phyloP scores from a whole-genome alignment of 176 grass and related monocot genomes.

The Ananas comosus region DNA sequence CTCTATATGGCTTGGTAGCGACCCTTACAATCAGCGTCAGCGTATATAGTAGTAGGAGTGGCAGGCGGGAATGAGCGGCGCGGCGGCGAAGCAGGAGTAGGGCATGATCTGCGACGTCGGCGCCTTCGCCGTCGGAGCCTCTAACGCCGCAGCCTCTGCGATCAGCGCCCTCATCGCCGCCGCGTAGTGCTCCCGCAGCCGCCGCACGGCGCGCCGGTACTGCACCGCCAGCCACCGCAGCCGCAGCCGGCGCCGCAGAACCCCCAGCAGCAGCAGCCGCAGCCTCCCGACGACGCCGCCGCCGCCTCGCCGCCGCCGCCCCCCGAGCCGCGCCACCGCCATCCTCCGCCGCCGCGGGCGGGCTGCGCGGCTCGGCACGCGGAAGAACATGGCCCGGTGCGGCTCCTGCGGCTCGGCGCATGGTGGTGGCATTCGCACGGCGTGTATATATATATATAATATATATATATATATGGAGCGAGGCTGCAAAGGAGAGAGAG shows the following conservation, averaged over 20 bases:
- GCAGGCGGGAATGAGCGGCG: not conserved
- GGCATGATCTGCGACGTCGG: slow-evolving; percentile 9
- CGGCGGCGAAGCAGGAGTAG: not conserved
- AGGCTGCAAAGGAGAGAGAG: no score
- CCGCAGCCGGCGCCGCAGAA: slow-evolving; percentile 28
- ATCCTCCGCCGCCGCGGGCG: no score
- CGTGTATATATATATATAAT: no score
- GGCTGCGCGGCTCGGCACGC: no score
- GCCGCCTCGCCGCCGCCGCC: slow-evolving; percentile 50
- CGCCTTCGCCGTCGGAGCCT: slow-evolving; percentile 1
- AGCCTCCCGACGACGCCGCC: slow-evolving; percentile 31
- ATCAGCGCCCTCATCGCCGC: slow-evolving; percentile 14
- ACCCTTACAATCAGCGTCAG: not conserved
- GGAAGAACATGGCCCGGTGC: no score
- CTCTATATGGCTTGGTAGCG: no score
- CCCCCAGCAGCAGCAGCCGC: slow-evolving; percentile 53
- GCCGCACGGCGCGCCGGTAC: slow-evolving; percentile 15
- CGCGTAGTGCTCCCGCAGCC: slow-evolving; percentile 12
- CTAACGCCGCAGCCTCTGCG: slow-evolving; percentile 10
- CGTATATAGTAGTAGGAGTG: slow-evolving; percentile 18
- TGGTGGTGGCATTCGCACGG: no score
- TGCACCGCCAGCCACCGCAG: slow-evolving; percentile 15
- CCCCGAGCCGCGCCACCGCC: no score
- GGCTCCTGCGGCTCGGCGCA: no score
- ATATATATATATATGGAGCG: no score